Conservation (phyloP, 176 grass and related monocot genomes). For the Stipa capillata region DNA sequence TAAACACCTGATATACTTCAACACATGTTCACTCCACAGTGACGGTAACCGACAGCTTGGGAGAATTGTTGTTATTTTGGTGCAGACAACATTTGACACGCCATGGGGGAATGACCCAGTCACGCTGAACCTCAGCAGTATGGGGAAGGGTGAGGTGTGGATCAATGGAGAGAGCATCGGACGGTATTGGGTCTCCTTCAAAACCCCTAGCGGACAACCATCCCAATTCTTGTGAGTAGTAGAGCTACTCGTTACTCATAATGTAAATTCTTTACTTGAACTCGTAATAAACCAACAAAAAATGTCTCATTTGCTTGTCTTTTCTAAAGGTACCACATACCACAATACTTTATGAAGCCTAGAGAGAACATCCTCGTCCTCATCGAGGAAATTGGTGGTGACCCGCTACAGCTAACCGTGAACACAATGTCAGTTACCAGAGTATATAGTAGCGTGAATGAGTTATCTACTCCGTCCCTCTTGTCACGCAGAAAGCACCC, state of each 20-base stretch:
- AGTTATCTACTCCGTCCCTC: slow-evolving; percentile 6
- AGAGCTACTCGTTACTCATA: not conserved
- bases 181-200: slow-evolving; percentile 78
- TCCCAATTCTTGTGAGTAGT: slow-evolving; percentile 56
- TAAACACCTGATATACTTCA: not conserved
- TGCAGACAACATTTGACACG: slow-evolving; percentile 48
- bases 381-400: slow-evolving; percentile 58
- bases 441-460: slow-evolving; percentile 8
- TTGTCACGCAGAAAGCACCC: slow-evolving; percentile 21
- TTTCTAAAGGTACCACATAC: slow-evolving; percentile 65
- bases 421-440: slow-evolving; percentile 46
- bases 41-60: not conserved
- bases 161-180: slow-evolving; percentile 73
- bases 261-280: not conserved
- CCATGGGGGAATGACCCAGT: slow-evolving; percentile 48
- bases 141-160: slow-evolving; percentile 83
- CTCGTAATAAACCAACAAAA: not conserved
- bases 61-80: not conserved
- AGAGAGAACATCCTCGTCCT: slow-evolving; percentile 48
- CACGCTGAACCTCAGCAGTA: slow-evolving; percentile 59
- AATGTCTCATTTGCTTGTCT: not conserved
- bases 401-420: slow-evolving; percentile 52
- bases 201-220: slow-evolving; percentile 39
- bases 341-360: slow-evolving; percentile 45
- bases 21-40: not conserved